Evolutionary conservation across 768 basidiomycete species (phyloP).

Genomic region (Hygrocybe coccinea): DNA sequence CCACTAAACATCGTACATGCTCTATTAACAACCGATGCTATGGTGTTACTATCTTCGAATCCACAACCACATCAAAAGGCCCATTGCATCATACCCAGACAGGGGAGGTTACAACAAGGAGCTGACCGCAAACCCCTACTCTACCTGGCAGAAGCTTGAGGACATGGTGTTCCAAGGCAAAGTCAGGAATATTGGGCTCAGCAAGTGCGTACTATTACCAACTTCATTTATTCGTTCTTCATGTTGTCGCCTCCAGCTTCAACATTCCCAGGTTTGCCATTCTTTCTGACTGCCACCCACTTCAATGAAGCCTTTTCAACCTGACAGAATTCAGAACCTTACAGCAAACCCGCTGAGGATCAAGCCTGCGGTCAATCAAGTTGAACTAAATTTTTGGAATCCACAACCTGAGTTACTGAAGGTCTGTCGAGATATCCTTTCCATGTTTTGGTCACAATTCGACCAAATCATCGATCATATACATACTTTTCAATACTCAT

Average conservation of each 20-base stretch:
- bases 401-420: constrained; percentile 73
- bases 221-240: neutral
- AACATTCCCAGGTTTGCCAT: constrained; percentile 45
- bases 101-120: constrained; percentile 44
- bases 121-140: constrained; percentile 66
- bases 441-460: neutral
- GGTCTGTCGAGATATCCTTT: constrained; percentile 28
- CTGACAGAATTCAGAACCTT: constrained; percentile 50
- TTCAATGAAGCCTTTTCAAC: constrained; percentile 8
- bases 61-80: constrained; percentile 36
- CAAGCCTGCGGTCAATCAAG: constrained; percentile 67
- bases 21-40: neutral
- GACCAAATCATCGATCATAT: too few relatives aligned
- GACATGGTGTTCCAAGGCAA: constrained; percentile 74
- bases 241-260: constrained; percentile 39
- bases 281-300: constrained; percentile 15
- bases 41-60: neutral
- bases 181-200: constrained; percentile 73
- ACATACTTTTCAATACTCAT: neutral
- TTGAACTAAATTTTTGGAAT: constrained; percentile 73
- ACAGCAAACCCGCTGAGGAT: constrained; percentile 57
- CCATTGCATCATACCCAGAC: constrained; percentile 60
- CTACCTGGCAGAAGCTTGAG: constrained; percentile 79
- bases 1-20: too few relatives aligned
- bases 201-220: constrained; percentile 53